A percentile compares a stretch with the other conserved stretches of the same genome.
These are phyloP conservation scores for Colletotrichum shisoi DNA, from an alignment of 2,329 filamentous ascomycete species.

Conservation along the genomic window DNA sequence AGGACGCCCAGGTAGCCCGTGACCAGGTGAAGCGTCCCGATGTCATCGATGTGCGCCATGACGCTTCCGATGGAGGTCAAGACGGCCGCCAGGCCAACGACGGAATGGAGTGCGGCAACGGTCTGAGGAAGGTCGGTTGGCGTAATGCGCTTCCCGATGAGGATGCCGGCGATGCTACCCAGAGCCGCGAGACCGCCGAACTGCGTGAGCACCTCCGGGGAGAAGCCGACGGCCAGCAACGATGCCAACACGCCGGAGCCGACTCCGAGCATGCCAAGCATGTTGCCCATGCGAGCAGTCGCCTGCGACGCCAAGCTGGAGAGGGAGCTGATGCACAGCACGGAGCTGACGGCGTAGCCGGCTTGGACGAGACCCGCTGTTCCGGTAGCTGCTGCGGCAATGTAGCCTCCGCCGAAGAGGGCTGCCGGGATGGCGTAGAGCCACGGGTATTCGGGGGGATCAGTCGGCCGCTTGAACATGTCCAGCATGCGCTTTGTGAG, in stretches of 20 bases:
- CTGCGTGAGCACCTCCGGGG: slow-evolving; percentile 78
- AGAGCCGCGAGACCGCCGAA: slow-evolving; percentile 78
- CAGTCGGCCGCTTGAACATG: slow-evolving; percentile 86
- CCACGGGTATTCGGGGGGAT: slow-evolving; percentile 89
- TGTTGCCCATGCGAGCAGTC: slow-evolving; percentile 84
- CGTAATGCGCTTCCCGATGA: slow-evolving; percentile 86
- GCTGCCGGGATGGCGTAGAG: slow-evolving; percentile 80
- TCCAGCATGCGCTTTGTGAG: slow-evolving; percentile 94
- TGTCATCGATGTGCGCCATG: slow-evolving; percentile 61
- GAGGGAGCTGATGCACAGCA: slow-evolving; percentile 85
- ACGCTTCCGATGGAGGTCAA: slow-evolving; percentile 89
- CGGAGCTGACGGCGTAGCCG: slow-evolving; percentile 83
- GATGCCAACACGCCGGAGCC: slow-evolving; percentile 84
- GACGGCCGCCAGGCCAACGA: slow-evolving; percentile 87
- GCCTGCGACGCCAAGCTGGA: slow-evolving; percentile 82
- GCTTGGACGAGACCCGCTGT: slow-evolving; percentile 86
- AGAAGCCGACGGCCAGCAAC: slow-evolving; percentile 80
- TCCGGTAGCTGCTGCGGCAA: slow-evolving; percentile 81
- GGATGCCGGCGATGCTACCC: slow-evolving; percentile 72
- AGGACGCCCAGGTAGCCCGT: slow-evolving; percentile 86
- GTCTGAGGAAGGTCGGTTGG: slow-evolving; percentile 89
- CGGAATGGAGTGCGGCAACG: slow-evolving; percentile 86
- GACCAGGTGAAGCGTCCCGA: slow-evolving; percentile 82
- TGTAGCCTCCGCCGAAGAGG: slow-evolving; percentile 80
- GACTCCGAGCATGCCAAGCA: slow-evolving; percentile 86